Conservation (phyloP, 345 rosid genomes). For the Dipteronia sinensis region DNA sequence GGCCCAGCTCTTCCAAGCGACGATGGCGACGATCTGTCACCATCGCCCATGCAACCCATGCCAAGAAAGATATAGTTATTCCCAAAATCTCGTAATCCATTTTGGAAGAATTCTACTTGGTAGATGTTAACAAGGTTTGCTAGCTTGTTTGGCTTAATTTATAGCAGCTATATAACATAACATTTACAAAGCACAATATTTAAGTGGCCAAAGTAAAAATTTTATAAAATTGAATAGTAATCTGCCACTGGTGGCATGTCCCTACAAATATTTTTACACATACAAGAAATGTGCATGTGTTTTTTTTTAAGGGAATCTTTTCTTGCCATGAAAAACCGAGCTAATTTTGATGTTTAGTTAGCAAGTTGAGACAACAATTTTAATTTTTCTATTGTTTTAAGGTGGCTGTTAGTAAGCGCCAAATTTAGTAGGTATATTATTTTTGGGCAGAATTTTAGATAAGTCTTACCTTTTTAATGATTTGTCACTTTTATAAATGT, state of each 20-base stretch:
- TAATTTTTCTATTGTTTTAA: no score
- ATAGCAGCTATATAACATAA: neutral
- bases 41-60: constrained; percentile 45
- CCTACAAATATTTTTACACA: no score
- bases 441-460: no score
- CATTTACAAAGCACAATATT: no score
- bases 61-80: constrained; percentile 33
- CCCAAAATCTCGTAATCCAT: constrained; percentile 43
- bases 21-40: constrained; percentile 39
- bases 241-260: no score
- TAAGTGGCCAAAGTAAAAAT: no score
- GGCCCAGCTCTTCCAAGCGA: constrained; percentile 25
- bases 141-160: neutral
- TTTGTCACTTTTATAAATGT: no score
- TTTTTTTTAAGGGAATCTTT: no score
- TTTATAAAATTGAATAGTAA: no score
- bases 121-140: neutral
- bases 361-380: neutral
- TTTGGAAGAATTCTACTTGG: neutral
- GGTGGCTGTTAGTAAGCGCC: neutral
- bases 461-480: no score
- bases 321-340: no score
- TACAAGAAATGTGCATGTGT: no score
- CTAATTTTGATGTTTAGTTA: neutral
- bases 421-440: neutral